Base-by-base conservation (phyloP, 2,329 filamentous ascomycete species). In the Diaporthe vaccinii region DNA sequence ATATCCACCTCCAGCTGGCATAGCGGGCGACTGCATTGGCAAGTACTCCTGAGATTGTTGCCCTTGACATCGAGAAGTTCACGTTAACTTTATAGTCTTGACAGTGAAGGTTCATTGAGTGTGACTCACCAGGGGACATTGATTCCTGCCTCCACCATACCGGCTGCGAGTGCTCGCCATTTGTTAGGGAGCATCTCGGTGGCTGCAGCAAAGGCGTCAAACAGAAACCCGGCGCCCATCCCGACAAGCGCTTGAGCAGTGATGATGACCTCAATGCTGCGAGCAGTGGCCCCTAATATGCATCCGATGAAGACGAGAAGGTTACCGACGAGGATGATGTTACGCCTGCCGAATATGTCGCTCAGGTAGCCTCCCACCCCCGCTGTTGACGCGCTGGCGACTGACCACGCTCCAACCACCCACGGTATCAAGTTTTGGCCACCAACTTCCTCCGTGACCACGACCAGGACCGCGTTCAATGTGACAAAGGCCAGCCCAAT, bases 1-100 rank as follows among this genome's bases (percentile, higher is more conserved):
- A 73, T 12, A 73, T n/a, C 71, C 71, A 73, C n/a, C 71, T 73
- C 71, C 71, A 73, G 25, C 71, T 73, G n/a, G 58, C 46, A 9
- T 73, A 73, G 8, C 71, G 71, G 20, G 71, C 61, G 15, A 73
- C 34, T 17, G 34, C 46, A n/a, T 73, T 73, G 7, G 44, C 71
- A 2, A 73, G 44, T 0, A 73, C 46, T 0, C 59, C 71, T 1
- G 71, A 51, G 3, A 73, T 31, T 5, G 71, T 67, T 41, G 58
- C 58, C 71, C 71, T 73, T 36, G 1, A 7, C 0, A 55, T 3
- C 25, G n/a, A 9, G 31, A 44, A 1, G 12, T 3, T 12, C 31
- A 44, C 10, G 41, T 73, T 15, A 73, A 28, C n/a, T 7, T 15
- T 9, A 17, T 12, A 4, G 0, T 17, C 14, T 49, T 8, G 49